Evolutionary conservation across 2,329 filamentous ascomycete genomes (phyloP), one percentile per base, ranked within the genome.

Genomic region (Fusarium sp.): DNA sequence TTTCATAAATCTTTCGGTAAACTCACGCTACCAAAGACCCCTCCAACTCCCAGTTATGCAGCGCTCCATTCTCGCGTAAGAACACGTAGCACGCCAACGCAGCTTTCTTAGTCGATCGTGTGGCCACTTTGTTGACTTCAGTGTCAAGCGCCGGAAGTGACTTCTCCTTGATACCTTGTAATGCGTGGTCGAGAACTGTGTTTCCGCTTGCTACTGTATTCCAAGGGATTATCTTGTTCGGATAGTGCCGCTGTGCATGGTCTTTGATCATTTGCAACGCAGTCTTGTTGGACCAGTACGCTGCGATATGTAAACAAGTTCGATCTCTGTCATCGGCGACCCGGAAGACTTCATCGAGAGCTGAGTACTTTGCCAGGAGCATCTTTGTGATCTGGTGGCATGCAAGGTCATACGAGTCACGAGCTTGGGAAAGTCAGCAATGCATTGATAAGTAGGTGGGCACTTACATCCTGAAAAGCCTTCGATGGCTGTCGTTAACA

Each of bases 1-100:
- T 2, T 10, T 9, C 3, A 8, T 1, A 0, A 10, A 7, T 5
- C 0, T 3, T 19, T 18, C 0, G 0, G 10, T 5, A 0, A 27
- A 58, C 60, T 62, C 14, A 62, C 60, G 52, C 51, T 10, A 62
- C 35, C 15, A 62, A 16, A 2, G 33, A 18, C 10, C 60, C 60
- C 0, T 46, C 33, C 16, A 62, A 19, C 14, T 58, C 52, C 51
- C 60, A 58, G 7, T 62, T 58, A 3, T 62, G 41, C 1, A 58
- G 0, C 0, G 51, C 60, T 0, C 60, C 60, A 21, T 62, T 46
- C n/a, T 62, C 60, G 0, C 41, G 51, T 2, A 62, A n/a, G 2
- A 29, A 58, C 2, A n/a, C 8, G 3, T 62, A 62, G 15, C 51
- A 62, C 4, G 35, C 41, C 27, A 58, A 5, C 1, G 60, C 51